Conservation (phyloP, 2,329 filamentous ascomycete genomes). For the Rhinocladiella similis region DNA sequence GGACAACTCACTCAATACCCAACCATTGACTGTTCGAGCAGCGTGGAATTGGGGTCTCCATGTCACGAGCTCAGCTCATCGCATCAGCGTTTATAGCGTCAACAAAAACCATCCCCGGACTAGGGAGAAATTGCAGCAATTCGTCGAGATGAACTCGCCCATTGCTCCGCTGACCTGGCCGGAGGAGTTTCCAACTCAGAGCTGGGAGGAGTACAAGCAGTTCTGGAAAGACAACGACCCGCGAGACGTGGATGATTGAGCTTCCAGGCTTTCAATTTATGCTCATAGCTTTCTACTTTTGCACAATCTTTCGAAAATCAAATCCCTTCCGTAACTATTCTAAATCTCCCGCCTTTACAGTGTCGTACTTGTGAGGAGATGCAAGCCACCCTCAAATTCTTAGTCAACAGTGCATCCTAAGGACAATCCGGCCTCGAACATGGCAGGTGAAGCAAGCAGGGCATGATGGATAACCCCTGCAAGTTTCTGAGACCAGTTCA, state of each 20-base stretch:
- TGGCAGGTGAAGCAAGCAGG: no score
- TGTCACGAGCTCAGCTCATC: conserved; percentile 40
- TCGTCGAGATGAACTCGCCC: conserved; percentile 33
- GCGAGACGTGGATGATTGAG: conserved; percentile 27
- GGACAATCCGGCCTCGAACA: no score
- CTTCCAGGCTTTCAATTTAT: no score
- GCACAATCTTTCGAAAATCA: no score
- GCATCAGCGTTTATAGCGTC: conserved; percentile 48
- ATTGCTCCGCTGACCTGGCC: conserved; percentile 37
- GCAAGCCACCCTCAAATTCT: no score
- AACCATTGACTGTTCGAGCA: conserved; percentile 55
- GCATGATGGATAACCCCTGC: no score
- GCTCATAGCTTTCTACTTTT: no score
- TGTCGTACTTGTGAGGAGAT: no score
- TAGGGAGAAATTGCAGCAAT: conserved; percentile 32
- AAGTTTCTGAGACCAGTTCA: no score
- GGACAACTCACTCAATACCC: conserved; percentile 64
- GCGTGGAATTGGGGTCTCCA: conserved; percentile 52
- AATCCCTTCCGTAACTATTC: no score
- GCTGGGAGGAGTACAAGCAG: conserved; percentile 33
- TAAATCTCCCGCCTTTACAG: no score
- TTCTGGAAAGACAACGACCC: conserved; percentile 36
- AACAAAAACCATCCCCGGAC: conserved; percentile 36
- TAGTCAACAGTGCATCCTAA: no score
- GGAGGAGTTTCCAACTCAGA: conserved; percentile 33